Conservation (phyloP, 2,329 filamentous ascomycete species). For the Coniella vitis region DNA sequence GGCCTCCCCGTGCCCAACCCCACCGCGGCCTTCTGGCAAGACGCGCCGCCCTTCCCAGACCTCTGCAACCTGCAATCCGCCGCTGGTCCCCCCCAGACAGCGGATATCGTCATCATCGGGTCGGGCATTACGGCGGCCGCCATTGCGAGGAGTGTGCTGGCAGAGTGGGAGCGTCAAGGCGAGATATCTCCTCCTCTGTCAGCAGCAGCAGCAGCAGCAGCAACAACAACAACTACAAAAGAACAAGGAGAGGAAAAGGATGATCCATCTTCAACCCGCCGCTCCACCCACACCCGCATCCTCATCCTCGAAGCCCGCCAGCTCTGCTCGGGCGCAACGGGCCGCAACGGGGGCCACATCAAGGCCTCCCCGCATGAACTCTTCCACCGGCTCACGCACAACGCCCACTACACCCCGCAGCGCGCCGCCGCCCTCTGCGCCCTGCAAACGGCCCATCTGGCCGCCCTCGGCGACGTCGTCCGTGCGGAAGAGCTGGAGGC, state of each 20-base stretch:
- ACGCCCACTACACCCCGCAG: conserved; percentile 24
- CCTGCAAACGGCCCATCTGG: conserved; percentile 39
- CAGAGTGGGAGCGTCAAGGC: conserved; percentile 10
- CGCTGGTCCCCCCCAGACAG: conserved; percentile 2
- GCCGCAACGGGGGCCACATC: conserved; percentile 46
- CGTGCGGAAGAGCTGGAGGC: conserved; percentile 23
- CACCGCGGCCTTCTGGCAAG: conserved; percentile 40
- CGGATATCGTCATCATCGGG: conserved; percentile 25
- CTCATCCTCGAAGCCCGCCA: conserved; percentile 45
- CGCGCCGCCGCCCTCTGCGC: conserved; percentile 33
- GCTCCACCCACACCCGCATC: conserved; percentile 24
- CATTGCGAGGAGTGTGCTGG: conserved; percentile 26
- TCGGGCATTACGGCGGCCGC: conserved; percentile 45
- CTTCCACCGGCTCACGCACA: conserved; percentile 27
- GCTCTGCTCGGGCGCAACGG: conserved; percentile 45
- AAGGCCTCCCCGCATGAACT: conserved; percentile 38
- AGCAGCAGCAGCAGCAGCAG: conserved; percentile 41
- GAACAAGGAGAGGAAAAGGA: conserved; percentile 36
- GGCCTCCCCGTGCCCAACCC: conserved; percentile 35
- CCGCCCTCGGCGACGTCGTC: conserved; percentile 33
- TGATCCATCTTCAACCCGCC: conserved; percentile 41
- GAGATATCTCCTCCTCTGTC: conserved; percentile 20
- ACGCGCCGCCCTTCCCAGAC: conserved; percentile 35
- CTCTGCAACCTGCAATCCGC: conserved; percentile 29
- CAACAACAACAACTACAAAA: conserved; percentile 39